A percentile compares a stretch with the other conserved stretches of the same genome.
These are phyloP conservation scores for Reutealis trisperma DNA, from an alignment of 345 rosid genomes.

Conservation along the genomic window DNA sequence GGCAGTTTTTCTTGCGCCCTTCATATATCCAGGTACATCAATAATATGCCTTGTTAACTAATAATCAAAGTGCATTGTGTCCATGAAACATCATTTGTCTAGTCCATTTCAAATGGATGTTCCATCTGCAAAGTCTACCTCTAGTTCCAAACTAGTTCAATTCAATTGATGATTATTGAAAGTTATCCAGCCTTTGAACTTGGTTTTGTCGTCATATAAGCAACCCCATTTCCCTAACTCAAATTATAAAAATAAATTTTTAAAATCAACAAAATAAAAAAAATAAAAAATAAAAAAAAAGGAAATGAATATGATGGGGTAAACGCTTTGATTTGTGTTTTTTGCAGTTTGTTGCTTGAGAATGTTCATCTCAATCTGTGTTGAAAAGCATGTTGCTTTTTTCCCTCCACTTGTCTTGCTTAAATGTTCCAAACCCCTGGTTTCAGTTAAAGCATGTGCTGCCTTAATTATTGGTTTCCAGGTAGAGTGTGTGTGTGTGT, in stretches of 20 bases:
- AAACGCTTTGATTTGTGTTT: neutral
- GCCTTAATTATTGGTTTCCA: neutral
- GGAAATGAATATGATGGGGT: neutral
- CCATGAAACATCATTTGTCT: neutral
- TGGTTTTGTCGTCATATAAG: neutral
- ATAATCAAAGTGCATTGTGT: neutral
- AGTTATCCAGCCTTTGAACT: neutral
- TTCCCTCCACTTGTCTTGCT: neutral
- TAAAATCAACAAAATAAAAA: neutral
- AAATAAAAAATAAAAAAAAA: too few relatives aligned
- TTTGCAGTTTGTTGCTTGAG: neutral
- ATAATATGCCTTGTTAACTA: neutral
- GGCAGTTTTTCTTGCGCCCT: conserved; percentile 62
- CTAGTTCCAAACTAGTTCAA: neutral
- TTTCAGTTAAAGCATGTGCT: neutral
- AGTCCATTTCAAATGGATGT: neutral
- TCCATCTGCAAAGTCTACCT: neutral
- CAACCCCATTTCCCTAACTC: neutral
- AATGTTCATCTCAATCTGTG: neutral
- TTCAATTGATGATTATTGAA: neutral
- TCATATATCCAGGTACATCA: conserved; percentile 75
- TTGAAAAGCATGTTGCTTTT: neutral
- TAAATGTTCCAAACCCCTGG: neutral
- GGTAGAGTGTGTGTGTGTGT: too few relatives aligned
- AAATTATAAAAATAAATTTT: neutral